Evolutionary conservation across 108 stramenopile genomes (phyloP).

Genomic region (Cyclotella kingstonii): DNA sequence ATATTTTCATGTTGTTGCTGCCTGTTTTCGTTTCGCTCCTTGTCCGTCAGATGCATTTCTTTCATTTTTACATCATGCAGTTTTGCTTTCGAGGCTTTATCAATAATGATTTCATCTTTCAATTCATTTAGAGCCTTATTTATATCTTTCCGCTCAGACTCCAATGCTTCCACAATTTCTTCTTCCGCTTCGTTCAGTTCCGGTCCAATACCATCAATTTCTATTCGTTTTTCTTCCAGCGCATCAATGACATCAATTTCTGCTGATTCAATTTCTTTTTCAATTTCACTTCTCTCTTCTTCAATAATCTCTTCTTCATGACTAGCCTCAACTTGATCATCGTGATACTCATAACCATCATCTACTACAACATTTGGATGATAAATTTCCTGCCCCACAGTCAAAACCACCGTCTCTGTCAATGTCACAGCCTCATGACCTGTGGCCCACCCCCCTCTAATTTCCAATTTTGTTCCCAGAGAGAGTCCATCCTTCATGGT

Average conservation of each 20-base stretch:
- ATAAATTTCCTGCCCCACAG: conserved; percentile 3
- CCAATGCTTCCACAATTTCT: conserved; percentile 20
- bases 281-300: conserved; percentile 23
- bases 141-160: conserved; percentile 15
- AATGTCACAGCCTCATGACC: conserved; percentile 71
- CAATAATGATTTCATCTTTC: conserved; percentile 29
- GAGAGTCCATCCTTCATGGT: conserved; percentile 29
- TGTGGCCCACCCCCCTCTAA: conserved; percentile 76
- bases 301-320: conserved; percentile 33
- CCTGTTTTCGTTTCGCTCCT: not conserved
- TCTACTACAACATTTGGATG: not conserved
- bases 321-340: conserved; percentile 18
- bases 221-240: conserved; percentile 31
- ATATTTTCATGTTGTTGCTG: conserved; percentile 1
- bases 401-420: conserved; percentile 44
- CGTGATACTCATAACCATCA: conserved; percentile 14
- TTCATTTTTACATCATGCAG: conserved; percentile 12
- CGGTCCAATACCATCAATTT: conserved; percentile 8
- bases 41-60: conserved; percentile 22
- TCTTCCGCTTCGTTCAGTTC: conserved; percentile 34
- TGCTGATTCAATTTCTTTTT: conserved; percentile 15
- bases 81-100: conserved; percentile 6
- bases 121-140: conserved; percentile 31
- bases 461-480: conserved; percentile 27
- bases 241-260: conserved; percentile 34